Conservation (phyloP, 2,329 filamentous ascomycete genomes). For the Pezicula rhizophila region DNA sequence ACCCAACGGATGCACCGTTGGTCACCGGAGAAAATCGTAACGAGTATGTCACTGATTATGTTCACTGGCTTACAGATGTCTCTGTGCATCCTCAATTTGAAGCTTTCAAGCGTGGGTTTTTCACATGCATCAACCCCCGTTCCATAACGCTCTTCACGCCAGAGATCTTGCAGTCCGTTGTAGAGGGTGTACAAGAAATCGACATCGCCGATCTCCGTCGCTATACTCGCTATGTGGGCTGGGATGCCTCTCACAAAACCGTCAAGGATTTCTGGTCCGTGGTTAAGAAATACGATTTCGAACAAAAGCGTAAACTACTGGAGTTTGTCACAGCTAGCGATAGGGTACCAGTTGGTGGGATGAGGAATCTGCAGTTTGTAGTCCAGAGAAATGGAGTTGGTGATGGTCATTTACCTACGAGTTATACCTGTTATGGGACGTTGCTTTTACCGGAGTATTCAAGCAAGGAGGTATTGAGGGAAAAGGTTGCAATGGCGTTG, state of each 20-base stretch:
- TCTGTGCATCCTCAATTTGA: constrained; percentile 72
- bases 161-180: constrained; percentile 63
- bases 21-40: constrained; percentile 77
- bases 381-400: constrained; percentile 71
- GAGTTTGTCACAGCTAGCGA: constrained; percentile 96
- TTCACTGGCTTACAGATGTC: constrained; percentile 72
- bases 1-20: constrained; percentile 49
- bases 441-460: constrained; percentile 79
- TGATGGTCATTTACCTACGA: constrained; percentile 66
- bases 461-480: constrained; percentile 60
- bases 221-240: constrained; percentile 75
- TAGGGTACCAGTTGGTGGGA: constrained; percentile 80
- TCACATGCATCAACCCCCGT: constrained; percentile 63
- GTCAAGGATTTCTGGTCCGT: constrained; percentile 82
- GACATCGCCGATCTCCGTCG: constrained; percentile 67
- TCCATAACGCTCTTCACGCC: constrained; percentile 65
- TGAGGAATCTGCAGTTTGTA: constrained; percentile 75
- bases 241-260: constrained; percentile 60
- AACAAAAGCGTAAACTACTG: constrained; percentile 69
- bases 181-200: constrained; percentile 80
- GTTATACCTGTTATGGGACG: constrained; percentile 89
- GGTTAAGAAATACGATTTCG: constrained; percentile 59
- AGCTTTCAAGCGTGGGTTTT: constrained; percentile 79
- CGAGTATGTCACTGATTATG: constrained; percentile 77
- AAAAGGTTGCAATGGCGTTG: constrained; percentile 77